A percentile compares a stretch with the other conserved stretches of the same genome.
phyloP scores from a whole-genome alignment of 805 yeast species.

The Isabelozyma heimii region DNA sequence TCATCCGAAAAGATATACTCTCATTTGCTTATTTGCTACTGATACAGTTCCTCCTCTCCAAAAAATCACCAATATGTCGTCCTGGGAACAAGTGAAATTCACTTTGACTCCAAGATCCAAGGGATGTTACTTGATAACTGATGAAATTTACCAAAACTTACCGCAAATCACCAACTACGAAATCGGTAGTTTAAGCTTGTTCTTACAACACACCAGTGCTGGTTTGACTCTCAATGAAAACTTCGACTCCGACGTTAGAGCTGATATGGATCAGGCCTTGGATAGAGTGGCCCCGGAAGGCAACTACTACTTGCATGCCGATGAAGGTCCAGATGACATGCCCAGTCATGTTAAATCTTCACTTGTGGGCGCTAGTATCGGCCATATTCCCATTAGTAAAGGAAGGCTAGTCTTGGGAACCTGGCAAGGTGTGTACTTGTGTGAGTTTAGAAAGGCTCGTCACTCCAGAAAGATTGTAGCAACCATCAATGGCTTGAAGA shows the following conservation, averaged over 20 bases:
- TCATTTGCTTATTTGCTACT: too few species aligned
- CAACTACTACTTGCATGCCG: slow-evolving; percentile 56
- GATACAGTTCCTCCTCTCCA: too few species aligned
- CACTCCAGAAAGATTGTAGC: slow-evolving; percentile 70
- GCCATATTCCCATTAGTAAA: slow-evolving; percentile 62
- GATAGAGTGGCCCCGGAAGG: slow-evolving; percentile 69
- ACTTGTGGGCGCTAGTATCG: slow-evolving; percentile 59
- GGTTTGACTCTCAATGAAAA: slow-evolving; percentile 76
- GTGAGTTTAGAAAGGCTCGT: slow-evolving; percentile 66
- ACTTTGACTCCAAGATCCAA: slow-evolving; percentile 54
- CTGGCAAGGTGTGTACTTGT: slow-evolving; percentile 81
- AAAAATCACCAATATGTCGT: slow-evolving; percentile 3
- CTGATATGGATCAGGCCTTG: slow-evolving; percentile 62
- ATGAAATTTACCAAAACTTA: slow-evolving; percentile 53
- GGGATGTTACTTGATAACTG: slow-evolving; percentile 71
- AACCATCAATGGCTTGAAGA: slow-evolving; percentile 62
- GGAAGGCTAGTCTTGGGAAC: slow-evolving; percentile 73
- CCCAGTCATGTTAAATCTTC: slow-evolving; percentile 71
- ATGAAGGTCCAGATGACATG: slow-evolving; percentile 84
- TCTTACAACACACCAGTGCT: slow-evolving; percentile 78
- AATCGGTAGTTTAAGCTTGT: slow-evolving; percentile 63
- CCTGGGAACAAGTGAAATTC: slow-evolving; percentile 63
- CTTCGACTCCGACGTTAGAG: slow-evolving; percentile 75
- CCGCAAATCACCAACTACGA: slow-evolving; percentile 61
- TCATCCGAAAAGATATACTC: too few species aligned